phyloP scores from a whole-genome alignment of 2,329 filamentous ascomycete genomes.

The Aschersonia sp. region DNA sequence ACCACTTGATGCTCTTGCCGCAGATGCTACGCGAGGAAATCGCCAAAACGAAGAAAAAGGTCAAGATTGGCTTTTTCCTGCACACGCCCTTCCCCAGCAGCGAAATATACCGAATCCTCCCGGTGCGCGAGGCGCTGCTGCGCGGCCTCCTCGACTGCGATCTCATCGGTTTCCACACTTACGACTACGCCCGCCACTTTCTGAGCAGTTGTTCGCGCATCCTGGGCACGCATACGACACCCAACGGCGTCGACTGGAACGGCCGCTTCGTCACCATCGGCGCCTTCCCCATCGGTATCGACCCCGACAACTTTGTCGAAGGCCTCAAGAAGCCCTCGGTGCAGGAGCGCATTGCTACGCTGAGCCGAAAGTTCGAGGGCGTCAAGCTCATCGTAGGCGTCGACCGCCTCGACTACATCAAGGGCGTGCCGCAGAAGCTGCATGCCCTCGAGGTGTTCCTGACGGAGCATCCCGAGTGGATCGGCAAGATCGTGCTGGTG shows the following conservation, averaged over 20 bases:
- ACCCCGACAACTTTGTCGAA: conserved; percentile 90
- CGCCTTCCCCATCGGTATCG: conserved; percentile 95
- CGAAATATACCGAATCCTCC: conserved; percentile 91
- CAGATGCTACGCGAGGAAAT: conserved; percentile 91
- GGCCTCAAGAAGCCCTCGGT: conserved; percentile 76
- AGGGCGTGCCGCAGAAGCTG: conserved; percentile 93
- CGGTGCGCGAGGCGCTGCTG: conserved; percentile 79
- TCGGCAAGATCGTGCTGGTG: conserved; percentile 90
- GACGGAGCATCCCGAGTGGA: conserved; percentile 94
- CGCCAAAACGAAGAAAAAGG: conserved; percentile 65
- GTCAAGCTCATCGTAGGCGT: conserved; percentile 96
- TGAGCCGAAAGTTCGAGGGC: conserved; percentile 85
- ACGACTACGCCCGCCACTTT: conserved; percentile 97
- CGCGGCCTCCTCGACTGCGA: conserved; percentile 85
- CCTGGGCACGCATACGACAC: conserved; percentile 65
- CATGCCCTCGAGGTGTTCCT: conserved; percentile 95
- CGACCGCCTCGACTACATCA: conserved; percentile 96
- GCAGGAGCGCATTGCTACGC: conserved; percentile 69
- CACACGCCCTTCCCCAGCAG: conserved; percentile 95
- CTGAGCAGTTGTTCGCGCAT: conserved; percentile 93
- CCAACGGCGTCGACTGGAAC: conserved; percentile 84
- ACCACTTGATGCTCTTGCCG: conserved; percentile 93
- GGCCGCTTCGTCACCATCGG: conserved; percentile 82
- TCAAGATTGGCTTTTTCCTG: conserved; percentile 97
- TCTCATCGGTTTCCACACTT: conserved; percentile 94